Evolutionary conservation across 108 stramenopile species (phyloP).

Genomic region (Nannochloropsis granulata): DNA sequence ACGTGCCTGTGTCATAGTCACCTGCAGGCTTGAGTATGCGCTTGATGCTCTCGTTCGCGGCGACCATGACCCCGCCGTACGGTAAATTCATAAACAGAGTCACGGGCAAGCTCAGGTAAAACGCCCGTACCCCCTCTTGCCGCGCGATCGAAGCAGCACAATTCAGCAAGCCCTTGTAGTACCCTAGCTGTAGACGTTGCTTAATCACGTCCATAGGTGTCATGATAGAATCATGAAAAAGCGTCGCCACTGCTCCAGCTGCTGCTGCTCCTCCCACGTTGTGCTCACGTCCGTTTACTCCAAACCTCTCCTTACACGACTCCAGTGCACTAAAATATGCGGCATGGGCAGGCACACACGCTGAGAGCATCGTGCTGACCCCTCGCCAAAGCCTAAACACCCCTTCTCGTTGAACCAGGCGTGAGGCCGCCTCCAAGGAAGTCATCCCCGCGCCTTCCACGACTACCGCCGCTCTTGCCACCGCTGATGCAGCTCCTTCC

Average conservation of each 20-base stretch:
- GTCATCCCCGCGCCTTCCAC: neutral
- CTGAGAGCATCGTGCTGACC: slow-evolving; percentile 76
- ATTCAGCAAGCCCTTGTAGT: slow-evolving; percentile 59
- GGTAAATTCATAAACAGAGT: slow-evolving; percentile 93
- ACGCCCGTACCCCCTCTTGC: slow-evolving; percentile 49
- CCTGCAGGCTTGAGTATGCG: slow-evolving; percentile 27
- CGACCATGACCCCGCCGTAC: slow-evolving; percentile 87
- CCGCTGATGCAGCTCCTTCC: neutral
- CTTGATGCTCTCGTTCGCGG: slow-evolving; percentile 73
- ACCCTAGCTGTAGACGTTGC: slow-evolving; percentile 94
- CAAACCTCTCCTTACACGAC: slow-evolving; percentile 47
- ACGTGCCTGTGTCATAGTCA: slow-evolving; percentile 15
- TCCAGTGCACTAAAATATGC: slow-evolving; percentile 89
- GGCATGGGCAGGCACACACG: slow-evolving; percentile 96
- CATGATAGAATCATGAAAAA: slow-evolving; percentile 84
- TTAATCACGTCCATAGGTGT: slow-evolving; percentile 96
- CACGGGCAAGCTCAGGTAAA: slow-evolving; percentile 73
- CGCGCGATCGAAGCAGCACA: slow-evolving; percentile 34
- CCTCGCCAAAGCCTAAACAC: slow-evolving; percentile 79
- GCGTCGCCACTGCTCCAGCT: slow-evolving; percentile 69
- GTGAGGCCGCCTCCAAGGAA: neutral
- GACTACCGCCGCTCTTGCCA: neutral
- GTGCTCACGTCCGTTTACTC: slow-evolving; percentile 23
- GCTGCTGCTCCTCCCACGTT: slow-evolving; percentile 39
- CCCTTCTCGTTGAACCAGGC: slow-evolving; percentile 23